Evolutionary conservation across 148 eudicot genomes (phyloP).

Genomic region (Polygonum maritimum): DNA sequence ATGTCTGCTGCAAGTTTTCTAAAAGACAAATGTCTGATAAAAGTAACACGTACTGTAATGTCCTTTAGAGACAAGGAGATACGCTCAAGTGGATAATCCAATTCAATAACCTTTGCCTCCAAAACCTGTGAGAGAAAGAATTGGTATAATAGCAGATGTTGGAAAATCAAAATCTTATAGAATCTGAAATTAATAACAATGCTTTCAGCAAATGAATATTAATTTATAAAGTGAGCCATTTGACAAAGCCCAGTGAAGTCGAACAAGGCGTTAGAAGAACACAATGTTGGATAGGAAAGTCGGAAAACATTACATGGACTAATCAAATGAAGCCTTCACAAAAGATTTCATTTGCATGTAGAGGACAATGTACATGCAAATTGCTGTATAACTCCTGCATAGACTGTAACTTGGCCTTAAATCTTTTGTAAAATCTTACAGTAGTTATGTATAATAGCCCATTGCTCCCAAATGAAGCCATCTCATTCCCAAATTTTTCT

Average conservation of each 20-base stretch:
- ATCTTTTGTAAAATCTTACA: neutral
- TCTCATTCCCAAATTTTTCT: neutral
- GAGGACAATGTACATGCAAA: neutral
- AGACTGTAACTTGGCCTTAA: neutral
- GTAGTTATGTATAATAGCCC: neutral
- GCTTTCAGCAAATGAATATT: neutral
- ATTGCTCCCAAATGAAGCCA: neutral
- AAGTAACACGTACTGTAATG: slow-evolving; percentile 44
- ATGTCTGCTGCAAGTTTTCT: neutral
- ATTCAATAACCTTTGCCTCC: slow-evolving; percentile 87
- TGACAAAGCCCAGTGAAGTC: neutral
- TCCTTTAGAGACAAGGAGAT: slow-evolving; percentile 84
- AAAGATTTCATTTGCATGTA: neutral
- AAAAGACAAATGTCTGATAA: neutral
- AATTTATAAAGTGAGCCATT: neutral
- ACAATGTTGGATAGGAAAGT: neutral
- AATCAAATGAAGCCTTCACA: neutral
- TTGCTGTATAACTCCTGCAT: neutral
- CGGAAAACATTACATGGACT: neutral
- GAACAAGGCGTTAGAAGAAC: neutral
- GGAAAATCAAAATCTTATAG: neutral
- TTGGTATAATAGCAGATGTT: neutral
- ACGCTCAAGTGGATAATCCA: slow-evolving; percentile 78
- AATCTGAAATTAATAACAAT: neutral
- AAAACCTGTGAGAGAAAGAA: slow-evolving; percentile 44